Percentiles rank a stretch among this genome's conserved stretches.
Evolutionary conservation across 139 green algal genomes (phyloP).

Genomic region (Chlamydomonas applanata): DNA sequence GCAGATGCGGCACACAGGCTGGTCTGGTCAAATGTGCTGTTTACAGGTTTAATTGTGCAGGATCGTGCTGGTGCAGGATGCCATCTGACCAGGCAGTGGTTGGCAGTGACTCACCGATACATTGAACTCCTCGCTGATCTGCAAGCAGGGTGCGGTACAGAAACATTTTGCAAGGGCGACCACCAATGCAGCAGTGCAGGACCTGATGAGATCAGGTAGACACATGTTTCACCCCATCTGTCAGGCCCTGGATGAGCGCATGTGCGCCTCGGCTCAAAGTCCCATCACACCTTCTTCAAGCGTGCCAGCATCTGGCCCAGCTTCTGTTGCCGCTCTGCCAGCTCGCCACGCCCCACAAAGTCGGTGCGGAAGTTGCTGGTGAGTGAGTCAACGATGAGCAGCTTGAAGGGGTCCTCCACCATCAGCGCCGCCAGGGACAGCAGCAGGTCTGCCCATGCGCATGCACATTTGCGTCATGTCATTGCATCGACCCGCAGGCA

Average conservation of each 20-base stretch:
- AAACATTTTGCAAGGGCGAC: too few relatives aligned
- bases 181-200: too few relatives aligned
- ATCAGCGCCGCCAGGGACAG: slow-evolving; percentile 70
- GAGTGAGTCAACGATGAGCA: slow-evolving; percentile 89
- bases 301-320: slow-evolving; percentile 68
- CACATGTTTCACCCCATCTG: not conserved
- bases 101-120: too few relatives aligned
- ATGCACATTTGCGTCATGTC: too few relatives aligned
- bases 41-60: too few relatives aligned
- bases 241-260: not conserved
- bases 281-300: slow-evolving; percentile 68
- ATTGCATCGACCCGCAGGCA: too few relatives aligned
- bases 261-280: not conserved
- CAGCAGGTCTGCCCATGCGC: slow-evolving; percentile 64
- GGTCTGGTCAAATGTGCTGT: too few relatives aligned
- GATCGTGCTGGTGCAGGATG: too few relatives aligned
- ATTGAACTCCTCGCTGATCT: slow-evolving; percentile 90
- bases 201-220: not conserved
- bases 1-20: too few relatives aligned
- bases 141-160: too few relatives aligned
- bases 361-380: slow-evolving; percentile 83
- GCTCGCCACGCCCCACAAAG: slow-evolving; percentile 86
- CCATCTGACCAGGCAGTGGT: too few relatives aligned
- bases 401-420: slow-evolving; percentile 73
- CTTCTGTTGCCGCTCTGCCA: slow-evolving; percentile 91